phyloP scores from a whole-genome alignment of 805 yeast species.

The Sugiyamaella americana region DNA sequence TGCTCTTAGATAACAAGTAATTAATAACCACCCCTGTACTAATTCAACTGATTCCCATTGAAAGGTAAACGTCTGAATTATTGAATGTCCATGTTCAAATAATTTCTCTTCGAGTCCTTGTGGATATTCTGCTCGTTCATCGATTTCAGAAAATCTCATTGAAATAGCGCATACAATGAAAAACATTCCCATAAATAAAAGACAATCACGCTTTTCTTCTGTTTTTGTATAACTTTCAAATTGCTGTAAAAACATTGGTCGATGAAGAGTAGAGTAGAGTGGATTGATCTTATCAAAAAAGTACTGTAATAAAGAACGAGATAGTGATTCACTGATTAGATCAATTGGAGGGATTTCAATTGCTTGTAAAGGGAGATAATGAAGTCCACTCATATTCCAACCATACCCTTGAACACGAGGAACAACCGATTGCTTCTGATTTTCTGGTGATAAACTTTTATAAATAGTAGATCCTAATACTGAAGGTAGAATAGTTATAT shows the following conservation, averaged over 20 bases:
- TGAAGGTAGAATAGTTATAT: constrained; percentile 14
- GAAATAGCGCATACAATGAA: constrained; percentile 45
- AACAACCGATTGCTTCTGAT: constrained; percentile 28
- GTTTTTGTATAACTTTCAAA: constrained; percentile 27
- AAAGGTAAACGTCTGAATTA: constrained; percentile 37
- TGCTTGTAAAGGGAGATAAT: constrained; percentile 35
- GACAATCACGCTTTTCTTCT: constrained; percentile 23
- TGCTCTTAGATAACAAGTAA: constrained; percentile 40
- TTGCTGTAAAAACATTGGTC: constrained; percentile 49
- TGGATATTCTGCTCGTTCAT: constrained; percentile 19
- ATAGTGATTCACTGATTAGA: constrained; percentile 10
- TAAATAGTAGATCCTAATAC: constrained; percentile 18
- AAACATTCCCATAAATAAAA: constrained; percentile 48
- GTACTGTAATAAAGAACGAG: constrained; percentile 32
- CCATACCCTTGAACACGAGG: constrained; percentile 59
- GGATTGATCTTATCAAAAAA: constrained; percentile 49
- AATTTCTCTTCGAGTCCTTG: constrained; percentile 37
- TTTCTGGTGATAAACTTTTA: constrained; percentile 13
- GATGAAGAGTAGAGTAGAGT: constrained; percentile 47
- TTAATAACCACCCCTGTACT: constrained; percentile 45
- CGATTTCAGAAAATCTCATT: constrained; percentile 45
- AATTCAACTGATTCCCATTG: constrained; percentile 50
- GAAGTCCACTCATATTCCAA: constrained; percentile 60
- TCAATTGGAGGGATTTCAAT: constrained; percentile 25
- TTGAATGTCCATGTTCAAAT: constrained; percentile 37